A percentile compares a stretch with the other conserved stretches of the same genome.
These are phyloP conservation scores for Colletotrichum aenigma DNA, from an alignment of 2,329 filamentous ascomycete genomes.

Conservation along the genomic window DNA sequence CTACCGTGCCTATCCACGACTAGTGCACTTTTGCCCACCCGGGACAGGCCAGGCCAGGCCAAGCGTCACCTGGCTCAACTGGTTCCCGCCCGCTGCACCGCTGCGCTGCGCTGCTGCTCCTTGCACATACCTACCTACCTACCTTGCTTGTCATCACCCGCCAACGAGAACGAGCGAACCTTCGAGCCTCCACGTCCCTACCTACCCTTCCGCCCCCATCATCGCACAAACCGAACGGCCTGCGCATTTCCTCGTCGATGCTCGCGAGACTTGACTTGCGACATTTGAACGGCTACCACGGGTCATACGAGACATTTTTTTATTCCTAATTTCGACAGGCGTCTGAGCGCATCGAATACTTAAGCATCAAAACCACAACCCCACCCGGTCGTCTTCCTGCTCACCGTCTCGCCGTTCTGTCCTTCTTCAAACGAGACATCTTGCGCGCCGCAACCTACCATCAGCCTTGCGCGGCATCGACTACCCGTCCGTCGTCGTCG, in stretches of 20 bases:
- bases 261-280: slow-evolving; percentile 13
- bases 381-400: slow-evolving; percentile 20
- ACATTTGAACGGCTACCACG: slow-evolving; percentile 33
- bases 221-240: slow-evolving; percentile 10
- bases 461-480: slow-evolving; percentile 20
- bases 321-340: slow-evolving; percentile 37
- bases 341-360: slow-evolving; percentile 41
- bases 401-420: slow-evolving; percentile 27
- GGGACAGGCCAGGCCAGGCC: neutral
- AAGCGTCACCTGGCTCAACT: slow-evolving; percentile 26
- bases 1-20: neutral
- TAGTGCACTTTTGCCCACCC: neutral
- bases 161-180: slow-evolving; percentile 11
- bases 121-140: neutral
- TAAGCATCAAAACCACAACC: slow-evolving; percentile 39
- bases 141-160: slow-evolving; percentile 14
- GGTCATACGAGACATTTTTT: slow-evolving; percentile 45
- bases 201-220: slow-evolving; percentile 10
- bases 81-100: neutral
- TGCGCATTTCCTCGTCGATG: slow-evolving; percentile 8
- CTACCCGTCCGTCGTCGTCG: neutral
- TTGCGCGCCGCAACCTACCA: neutral
- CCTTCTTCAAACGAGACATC: slow-evolving; percentile 5
- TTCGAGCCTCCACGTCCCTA: neutral
- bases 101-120: neutral